Evolutionary conservation across 306 rosid species (phyloP), one percentile per base, ranked within the genome.

Genomic region (Vigna hirtella): DNA sequence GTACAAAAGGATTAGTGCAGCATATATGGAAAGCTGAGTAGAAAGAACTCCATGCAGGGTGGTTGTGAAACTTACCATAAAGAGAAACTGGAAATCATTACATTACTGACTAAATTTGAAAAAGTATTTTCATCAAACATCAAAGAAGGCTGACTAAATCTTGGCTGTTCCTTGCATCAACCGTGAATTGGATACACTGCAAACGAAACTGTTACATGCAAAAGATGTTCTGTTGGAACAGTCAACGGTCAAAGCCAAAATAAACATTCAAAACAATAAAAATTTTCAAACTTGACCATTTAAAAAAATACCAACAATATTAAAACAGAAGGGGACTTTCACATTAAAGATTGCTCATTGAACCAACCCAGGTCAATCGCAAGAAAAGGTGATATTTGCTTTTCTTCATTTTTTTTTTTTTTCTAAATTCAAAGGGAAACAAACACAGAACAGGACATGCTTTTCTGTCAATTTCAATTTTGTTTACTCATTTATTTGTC

Each of bases 201-300:
- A 70, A 72, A 24, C 12, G 13, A 63, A 71, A 63, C 73, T 2
- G 67, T 51, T 61, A 16, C 48, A 28, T 58, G 49, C 40, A 76
- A 42, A 38, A 30, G 30, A 55, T 55, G 59, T 1, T 9, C 28
- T 17, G 58, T 20, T 9, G 61, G 30, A 20, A 52, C 58, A 8
- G 58, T 52, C 61, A 18, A 55, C 9, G 30, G 30, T 55, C 28
- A 74, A 16, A 36, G 53, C 15, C 16, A 43, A 70, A 57, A 59
- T 6, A 69, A 50, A 63, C 48, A 17, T 43, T 43, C 13, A 36
- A 36, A 16, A 3, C 5, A 45, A 45, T 45, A 45, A 45, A 45
- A 11, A 7, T 3, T 45, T 45, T 45, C 50, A 45, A 45, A 45
- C 16, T 45, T 45, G 50, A 45, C 50, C 47, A 42, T 42, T 42